Evolutionary conservation across 805 yeast species (phyloP), one percentile per base, ranked within the genome.

Genomic region (Wickerhamomyces queroliae): DNA sequence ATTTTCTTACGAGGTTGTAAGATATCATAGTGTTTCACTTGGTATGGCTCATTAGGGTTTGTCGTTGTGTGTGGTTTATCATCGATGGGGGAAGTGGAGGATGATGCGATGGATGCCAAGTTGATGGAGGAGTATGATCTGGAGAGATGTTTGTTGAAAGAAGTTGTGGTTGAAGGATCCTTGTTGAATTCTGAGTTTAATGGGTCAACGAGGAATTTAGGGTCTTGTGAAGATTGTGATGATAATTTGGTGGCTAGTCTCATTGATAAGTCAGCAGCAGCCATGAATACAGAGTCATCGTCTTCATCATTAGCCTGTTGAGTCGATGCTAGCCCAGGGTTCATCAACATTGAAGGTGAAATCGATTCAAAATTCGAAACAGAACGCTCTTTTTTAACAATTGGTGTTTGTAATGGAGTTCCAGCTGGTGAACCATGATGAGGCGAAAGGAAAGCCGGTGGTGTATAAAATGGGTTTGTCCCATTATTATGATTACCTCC

Each of bases 101-200:
- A 50, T 23, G 49, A 49, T n/a, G 79, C 75, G 41, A 74, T 73
- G 22, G 74, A 67, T 15, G 79, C 72, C 38, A 78, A 59, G 50
- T 77, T 77, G 25, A 73, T 64, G 7, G 77, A 67, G 4, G 80
- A 74, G 42, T 70, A 69, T 9, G 81, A 74, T 43, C 69, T 59
- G n/a, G 50, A 42, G 2, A 56, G 25, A 20, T 20, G n/a, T n/a
- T n/a, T n/a, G n/a, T n/a, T n/a, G n/a, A n/a, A n/a, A n/a, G n/a
- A n/a, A n/a, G n/a, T n/a, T n/a, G n/a, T n/a, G n/a, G n/a, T n/a
- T n/a, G n/a, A n/a, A n/a, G n/a, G n/a, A n/a, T n/a, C n/a, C n/a
- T n/a, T n/a, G 10, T n/a, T n/a, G 25, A 35, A n/a, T 36, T 41
- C 39, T 20, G 41, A 16, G 31, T 45, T 31, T 21, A 36, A 25